A percentile compares a stretch with the other conserved stretches of the same genome.
Conservation (phyloP, 2,329 filamentous ascomycete species). For the Onygena corvina region DNA sequence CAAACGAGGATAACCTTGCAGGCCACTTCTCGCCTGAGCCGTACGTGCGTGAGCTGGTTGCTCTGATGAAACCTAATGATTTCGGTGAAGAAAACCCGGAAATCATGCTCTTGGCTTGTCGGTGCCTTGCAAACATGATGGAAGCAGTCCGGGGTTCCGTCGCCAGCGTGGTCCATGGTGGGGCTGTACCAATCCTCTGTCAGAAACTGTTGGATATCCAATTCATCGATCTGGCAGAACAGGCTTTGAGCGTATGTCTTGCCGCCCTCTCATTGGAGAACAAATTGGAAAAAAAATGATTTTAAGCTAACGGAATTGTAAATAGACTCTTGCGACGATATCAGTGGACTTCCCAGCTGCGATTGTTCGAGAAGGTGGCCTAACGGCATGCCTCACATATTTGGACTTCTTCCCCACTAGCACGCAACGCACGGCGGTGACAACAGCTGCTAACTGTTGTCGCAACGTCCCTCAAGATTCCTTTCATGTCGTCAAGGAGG, state of each 20-base stretch:
- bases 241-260: conserved; percentile 63
- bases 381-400: conserved; percentile 91
- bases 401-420: conserved; percentile 96
- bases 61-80: conserved; percentile 82
- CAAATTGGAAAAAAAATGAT: background rate
- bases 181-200: conserved; percentile 85
- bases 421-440: conserved; percentile 91
- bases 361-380: conserved; percentile 87
- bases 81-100: conserved; percentile 84
- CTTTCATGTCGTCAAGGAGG: conserved; percentile 79
- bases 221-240: conserved; percentile 94
- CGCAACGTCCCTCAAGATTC: conserved; percentile 91
- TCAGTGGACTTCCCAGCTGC: conserved; percentile 89
- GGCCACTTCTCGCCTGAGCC: conserved; percentile 90
- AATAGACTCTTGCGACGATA: conserved; percentile 80
- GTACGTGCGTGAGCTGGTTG: conserved; percentile 88
- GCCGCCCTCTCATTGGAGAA: background rate
- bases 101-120: conserved; percentile 91
- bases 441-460: conserved; percentile 95
- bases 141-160: conserved; percentile 87
- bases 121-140: conserved; percentile 94
- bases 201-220: conserved; percentile 91
- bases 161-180: conserved; percentile 93
- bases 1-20: conserved; percentile 90
- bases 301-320: background rate